Evolutionary conservation across 805 yeast genomes (phyloP).

Genomic region (Hanseniaspora singularis): DNA sequence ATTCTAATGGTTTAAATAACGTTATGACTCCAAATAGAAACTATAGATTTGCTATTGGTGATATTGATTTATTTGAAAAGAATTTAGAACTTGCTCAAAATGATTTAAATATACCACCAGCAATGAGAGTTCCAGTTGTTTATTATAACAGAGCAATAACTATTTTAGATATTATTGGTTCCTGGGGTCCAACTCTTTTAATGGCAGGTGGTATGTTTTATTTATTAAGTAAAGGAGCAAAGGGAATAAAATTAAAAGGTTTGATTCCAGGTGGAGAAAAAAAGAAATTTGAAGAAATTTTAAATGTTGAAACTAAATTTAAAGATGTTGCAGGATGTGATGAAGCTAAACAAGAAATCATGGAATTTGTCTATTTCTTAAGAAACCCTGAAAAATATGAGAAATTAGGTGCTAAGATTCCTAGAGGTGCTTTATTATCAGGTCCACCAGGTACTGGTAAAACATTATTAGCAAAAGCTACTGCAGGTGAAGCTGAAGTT

Average conservation of each 20-base stretch:
- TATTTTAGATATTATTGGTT: constrained; percentile 19
- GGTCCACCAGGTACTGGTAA: constrained; percentile 99
- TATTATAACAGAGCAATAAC: constrained; percentile 53
- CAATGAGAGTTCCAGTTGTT: constrained; percentile 66
- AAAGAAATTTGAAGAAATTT: constrained; percentile 69
- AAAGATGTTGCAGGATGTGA: constrained; percentile 91
- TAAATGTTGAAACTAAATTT: constrained; percentile 69
- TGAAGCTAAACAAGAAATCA: constrained; percentile 87
- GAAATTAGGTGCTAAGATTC: constrained; percentile 82
- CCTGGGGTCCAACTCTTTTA: constrained; percentile 76
- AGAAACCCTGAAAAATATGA: constrained; percentile 79
- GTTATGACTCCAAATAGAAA: constrained; percentile 30
- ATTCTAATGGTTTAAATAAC: constrained; percentile 47
- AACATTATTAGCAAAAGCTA: constrained; percentile 81
- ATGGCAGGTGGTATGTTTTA: constrained; percentile 82
- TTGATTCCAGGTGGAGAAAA: constrained; percentile 71
- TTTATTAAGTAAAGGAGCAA: constrained; percentile 53
- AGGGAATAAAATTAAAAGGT: constrained; percentile 24
- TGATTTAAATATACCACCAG: constrained; percentile 47
- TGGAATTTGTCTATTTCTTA: constrained; percentile 86
- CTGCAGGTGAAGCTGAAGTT: constrained; percentile 94
- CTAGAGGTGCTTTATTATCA: constrained; percentile 85
- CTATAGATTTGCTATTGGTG: constrained; percentile 68
- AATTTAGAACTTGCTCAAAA: constrained; percentile 66
- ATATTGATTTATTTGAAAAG: constrained; percentile 77